Conservation (phyloP, 768 basidiomycete species). For the Stropharia rugosoannulata region DNA sequence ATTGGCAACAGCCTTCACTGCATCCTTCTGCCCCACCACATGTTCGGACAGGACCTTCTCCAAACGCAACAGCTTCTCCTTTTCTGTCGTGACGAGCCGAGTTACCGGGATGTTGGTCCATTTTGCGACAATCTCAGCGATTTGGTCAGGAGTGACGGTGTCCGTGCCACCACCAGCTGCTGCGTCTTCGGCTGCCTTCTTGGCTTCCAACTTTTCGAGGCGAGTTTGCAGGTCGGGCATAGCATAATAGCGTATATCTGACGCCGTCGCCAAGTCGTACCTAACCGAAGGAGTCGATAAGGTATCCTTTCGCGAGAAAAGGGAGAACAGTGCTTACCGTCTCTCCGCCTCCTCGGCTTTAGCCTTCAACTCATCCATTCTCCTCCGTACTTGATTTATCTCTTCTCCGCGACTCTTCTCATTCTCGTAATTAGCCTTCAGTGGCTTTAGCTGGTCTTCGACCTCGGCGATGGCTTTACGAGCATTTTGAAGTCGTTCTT, state of each 20-base stretch:
- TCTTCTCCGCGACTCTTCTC: constrained; percentile 84
- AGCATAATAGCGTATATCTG: constrained; percentile 89
- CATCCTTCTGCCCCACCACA: constrained; percentile 90
- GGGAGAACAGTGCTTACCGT: constrained; percentile 44
- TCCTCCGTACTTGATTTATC: constrained; percentile 70
- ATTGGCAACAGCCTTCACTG: constrained; percentile 90
- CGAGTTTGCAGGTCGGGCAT: constrained; percentile 82
- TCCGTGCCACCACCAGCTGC: constrained; percentile 56
- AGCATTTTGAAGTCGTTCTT: constrained; percentile 74
- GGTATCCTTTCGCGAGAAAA: not conserved
- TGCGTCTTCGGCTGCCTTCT: constrained; percentile 71
- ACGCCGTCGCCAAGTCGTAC: constrained; percentile 73
- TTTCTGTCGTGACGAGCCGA: constrained; percentile 82
- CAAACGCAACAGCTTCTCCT: constrained; percentile 85
- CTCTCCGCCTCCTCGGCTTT: constrained; percentile 95
- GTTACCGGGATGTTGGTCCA: constrained; percentile 95
- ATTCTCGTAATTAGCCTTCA: constrained; percentile 83
- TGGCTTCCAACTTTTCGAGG: constrained; percentile 68
- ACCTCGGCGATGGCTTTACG: constrained; percentile 80
- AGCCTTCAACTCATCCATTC: constrained; percentile 87
- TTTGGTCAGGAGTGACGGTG: constrained; percentile 82
- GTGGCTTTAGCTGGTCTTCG: constrained; percentile 80
- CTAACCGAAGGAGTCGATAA: constrained; percentile 30
- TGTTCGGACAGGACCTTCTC: constrained; percentile 76
- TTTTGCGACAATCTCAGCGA: constrained; percentile 90